Conservation (phyloP, 2,329 filamentous ascomycete genomes). For the Monosporascus sp. region DNA sequence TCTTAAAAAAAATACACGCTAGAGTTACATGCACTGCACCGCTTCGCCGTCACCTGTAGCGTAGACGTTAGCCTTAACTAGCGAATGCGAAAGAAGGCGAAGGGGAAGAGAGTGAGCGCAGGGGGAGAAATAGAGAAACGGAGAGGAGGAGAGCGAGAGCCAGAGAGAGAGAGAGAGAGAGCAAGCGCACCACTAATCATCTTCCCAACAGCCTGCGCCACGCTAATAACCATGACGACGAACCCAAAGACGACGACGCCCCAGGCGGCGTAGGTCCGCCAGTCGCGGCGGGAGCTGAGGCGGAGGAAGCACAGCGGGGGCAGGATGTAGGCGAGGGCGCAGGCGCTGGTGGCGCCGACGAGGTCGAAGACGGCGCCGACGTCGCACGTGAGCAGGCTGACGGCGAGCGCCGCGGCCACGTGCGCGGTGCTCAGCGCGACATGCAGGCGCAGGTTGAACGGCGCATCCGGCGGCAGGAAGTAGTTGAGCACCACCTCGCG, state of each 20-base stretch:
- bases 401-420: conserved; percentile 69
- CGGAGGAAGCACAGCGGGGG: conserved; percentile 95
- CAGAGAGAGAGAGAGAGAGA: conserved; percentile 8
- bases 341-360: conserved; percentile 90
- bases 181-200: conserved; percentile 43
- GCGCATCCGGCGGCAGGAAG: conserved; percentile 55
- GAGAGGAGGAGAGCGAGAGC: background rate
- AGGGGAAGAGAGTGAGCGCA: conserved; percentile 12
- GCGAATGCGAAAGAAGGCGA: conserved; percentile 7
- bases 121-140: conserved; percentile 7
- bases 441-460: conserved; percentile 79
- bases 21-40: conserved; percentile 22
- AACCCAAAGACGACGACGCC: conserved; percentile 73
- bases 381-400: conserved; percentile 86
- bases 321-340: conserved; percentile 89
- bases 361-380: conserved; percentile 92
- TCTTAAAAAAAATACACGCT: conserved; percentile 2
- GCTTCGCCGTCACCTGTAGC: conserved; percentile 21
- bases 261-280: conserved; percentile 67
- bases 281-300: conserved; percentile 68
- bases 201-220: conserved; percentile 67
- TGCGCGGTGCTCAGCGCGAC: conserved; percentile 79
- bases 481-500: conserved; percentile 94
- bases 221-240: conserved; percentile 73
- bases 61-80: background rate